Evolutionary conservation across 352 stramenopile genomes (phyloP), one percentile per base, ranked within the genome.

Genomic region (Phytophthora quininea): DNA sequence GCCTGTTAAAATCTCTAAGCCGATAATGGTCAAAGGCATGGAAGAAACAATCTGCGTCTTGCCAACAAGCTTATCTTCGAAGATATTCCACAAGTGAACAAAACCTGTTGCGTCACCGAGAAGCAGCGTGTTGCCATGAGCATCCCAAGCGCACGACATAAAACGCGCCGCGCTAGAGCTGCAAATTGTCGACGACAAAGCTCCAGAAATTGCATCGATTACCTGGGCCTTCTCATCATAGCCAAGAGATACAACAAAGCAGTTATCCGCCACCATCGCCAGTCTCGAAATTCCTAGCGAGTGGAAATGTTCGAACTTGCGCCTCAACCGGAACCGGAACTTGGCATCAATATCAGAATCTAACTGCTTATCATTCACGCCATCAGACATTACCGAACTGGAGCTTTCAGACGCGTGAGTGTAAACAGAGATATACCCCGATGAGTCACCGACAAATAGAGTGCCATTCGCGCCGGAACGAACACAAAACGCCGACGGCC

Each of bases 221-320:
- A 94, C 43, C 42, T 90, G 82, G 1, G 83, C 82, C 31, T 90
- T 92, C 19, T 91, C 76, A 43, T 94, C 86, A 54, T 88, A 94
- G 6, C 79, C 82, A 12, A 94, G 74, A 1, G 86, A 92, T 8
- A 93, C 82, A 9, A 94, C 73, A 46, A 93, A 84, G 37, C 81
- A 91, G 62, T 84, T 85, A 53, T 90, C 82, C 7, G 78, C 77
- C 12, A 94, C 64, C 31, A 91, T 59, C 50, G 84, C 63, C 15
- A 92, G 63, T 27, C 74, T 70, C 1, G 79, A 72, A 38, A 94
- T 74, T 3, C 86, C 81, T 9, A 92, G 80, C 7, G 76, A 72
- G 49, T 94, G 84, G 37, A 91, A 91, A 29, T 90, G 74, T 3
- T 66, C 54, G 59, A 84, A 83, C 56, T 84, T 84, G 37, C 82